These are phyloP conservation scores for Suhomyces pyralidae DNA, from an alignment of 805 yeast species.

Conservation along the genomic window DNA sequence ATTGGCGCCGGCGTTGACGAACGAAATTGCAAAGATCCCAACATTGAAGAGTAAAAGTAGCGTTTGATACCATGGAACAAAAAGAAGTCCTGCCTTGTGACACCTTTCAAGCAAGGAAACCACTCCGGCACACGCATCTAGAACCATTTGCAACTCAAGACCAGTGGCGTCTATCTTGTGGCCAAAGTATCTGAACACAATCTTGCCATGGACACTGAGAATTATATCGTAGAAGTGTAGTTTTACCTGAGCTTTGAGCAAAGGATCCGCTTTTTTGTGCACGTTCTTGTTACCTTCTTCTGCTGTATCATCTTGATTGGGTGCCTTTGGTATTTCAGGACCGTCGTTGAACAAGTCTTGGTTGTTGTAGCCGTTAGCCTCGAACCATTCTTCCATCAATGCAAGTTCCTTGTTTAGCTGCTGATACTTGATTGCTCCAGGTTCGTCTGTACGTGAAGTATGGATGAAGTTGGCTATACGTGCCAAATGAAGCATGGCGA, in stretches of 20 bases:
- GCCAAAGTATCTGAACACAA: conserved; percentile 32
- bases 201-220: conserved; percentile 34
- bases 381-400: conserved; percentile 30
- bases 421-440: conserved; percentile 25
- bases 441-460: conserved; percentile 23
- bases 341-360: conserved; percentile 13
- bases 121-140: conserved; percentile 29
- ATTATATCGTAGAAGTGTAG: conserved; percentile 39
- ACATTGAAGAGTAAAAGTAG: conserved; percentile 44
- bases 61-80: conserved; percentile 53
- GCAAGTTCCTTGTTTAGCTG: conserved; percentile 32
- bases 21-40: conserved; percentile 40
- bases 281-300: conserved; percentile 6
- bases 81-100: conserved; percentile 24
- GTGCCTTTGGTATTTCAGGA: background rate
- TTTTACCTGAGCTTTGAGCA: conserved; percentile 35
- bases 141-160: conserved; percentile 27
- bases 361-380: conserved; percentile 32
- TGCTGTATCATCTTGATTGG: background rate
- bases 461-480: conserved; percentile 37
- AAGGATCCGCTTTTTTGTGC: conserved; percentile 10
- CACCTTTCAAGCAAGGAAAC: conserved; percentile 28
- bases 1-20: conserved; percentile 42
- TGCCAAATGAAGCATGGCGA: conserved; percentile 45
- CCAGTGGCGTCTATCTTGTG: conserved; percentile 28